Evolutionary conservation across 169 alveolate genomes (phyloP).

Genomic region (Cryptosporidium ubiquitum): DNA sequence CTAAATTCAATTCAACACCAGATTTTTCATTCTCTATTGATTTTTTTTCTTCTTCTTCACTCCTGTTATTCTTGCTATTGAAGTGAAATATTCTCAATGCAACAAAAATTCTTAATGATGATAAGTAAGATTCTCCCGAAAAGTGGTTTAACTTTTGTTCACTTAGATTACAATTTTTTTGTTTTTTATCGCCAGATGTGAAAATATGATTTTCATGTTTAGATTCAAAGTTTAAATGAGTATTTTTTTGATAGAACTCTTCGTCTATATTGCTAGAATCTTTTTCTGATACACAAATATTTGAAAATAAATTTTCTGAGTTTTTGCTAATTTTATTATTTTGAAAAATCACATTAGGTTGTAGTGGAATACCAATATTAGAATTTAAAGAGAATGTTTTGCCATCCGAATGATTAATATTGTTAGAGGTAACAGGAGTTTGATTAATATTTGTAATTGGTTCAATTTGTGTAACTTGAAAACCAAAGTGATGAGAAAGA

Average conservation of each 20-base stretch:
- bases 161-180: not conserved
- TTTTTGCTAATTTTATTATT: not conserved
- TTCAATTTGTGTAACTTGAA: not conserved
- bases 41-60: slow-evolving; percentile 39
- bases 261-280: not conserved
- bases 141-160: slow-evolving; percentile 32
- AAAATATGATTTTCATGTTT: not conserved
- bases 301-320: not conserved
- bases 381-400: not conserved
- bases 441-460: not conserved
- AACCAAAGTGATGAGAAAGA: slow-evolving; percentile 21
- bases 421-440: not conserved
- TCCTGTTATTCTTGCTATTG: slow-evolving; percentile 18
- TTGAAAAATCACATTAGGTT: not conserved
- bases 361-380: not conserved
- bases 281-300: not conserved
- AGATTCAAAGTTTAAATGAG: not conserved
- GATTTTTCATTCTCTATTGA: not conserved
- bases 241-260: not conserved
- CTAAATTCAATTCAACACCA: not conserved
- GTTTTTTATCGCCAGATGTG: not conserved
- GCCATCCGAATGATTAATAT: not conserved
- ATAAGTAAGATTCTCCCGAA: slow-evolving; percentile 46
- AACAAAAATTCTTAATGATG: slow-evolving; percentile 61
- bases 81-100: slow-evolving; percentile 51